Conservation (phyloP, 441 rosid species). For the Eutrema salsugineum region DNA sequence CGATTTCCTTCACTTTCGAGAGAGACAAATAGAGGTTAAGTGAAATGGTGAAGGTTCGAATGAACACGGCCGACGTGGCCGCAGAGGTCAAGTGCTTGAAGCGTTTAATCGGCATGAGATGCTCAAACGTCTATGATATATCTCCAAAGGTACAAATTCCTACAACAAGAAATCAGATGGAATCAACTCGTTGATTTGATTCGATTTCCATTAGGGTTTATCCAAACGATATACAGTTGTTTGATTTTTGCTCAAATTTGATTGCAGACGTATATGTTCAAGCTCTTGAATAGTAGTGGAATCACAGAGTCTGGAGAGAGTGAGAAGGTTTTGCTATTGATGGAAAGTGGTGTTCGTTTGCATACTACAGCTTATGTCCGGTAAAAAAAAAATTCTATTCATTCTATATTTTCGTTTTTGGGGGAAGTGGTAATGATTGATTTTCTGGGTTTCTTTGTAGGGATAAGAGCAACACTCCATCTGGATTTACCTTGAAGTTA, state of each 20-base stretch:
- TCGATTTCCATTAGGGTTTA: not conserved
- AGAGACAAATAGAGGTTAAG: not conserved
- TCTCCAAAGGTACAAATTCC: constrained; percentile 65
- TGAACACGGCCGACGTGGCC: constrained; percentile 98
- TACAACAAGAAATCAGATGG: not conserved
- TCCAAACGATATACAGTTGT: not conserved
- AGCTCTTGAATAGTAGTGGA: constrained; percentile 96
- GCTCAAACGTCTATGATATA: constrained; percentile 97
- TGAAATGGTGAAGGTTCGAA: constrained; percentile 85
- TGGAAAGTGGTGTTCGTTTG: constrained; percentile 96
- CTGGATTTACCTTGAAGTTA: constrained; percentile 93
- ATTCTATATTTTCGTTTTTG: not conserved
- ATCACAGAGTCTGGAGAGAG: constrained; percentile 96
- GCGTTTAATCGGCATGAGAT: constrained; percentile 90
- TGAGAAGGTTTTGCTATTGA: constrained; percentile 83
- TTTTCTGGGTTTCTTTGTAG: constrained; percentile 29
- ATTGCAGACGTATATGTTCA: constrained; percentile 83
- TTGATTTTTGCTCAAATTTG: not conserved
- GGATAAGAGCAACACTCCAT: constrained; percentile 96
- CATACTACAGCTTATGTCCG: constrained; percentile 88
- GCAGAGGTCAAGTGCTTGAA: constrained; percentile 95
- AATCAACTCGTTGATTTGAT: not conserved
- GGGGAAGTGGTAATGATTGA: not conserved
- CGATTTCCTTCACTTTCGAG: not conserved
- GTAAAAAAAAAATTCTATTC: constrained; percentile 24